These are phyloP conservation scores for Penicillium bialowiezense DNA, from an alignment of 495 filamentous ascomycete species.

Conservation along the genomic window DNA sequence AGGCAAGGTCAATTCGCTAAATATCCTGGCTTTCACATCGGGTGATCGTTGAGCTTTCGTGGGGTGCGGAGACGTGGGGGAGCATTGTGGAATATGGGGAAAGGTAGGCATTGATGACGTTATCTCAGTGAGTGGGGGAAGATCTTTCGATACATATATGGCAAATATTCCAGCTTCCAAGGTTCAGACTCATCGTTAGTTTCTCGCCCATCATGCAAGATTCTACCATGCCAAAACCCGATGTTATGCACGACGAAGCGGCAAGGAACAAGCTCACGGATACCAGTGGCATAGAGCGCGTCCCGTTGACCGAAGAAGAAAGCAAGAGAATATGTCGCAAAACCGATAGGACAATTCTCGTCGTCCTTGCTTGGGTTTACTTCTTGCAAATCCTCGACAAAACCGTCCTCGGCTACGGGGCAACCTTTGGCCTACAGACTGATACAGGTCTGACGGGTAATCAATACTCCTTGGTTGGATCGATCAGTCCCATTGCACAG, in stretches of 20 bases:
- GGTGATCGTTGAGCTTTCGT: conserved; percentile 1
- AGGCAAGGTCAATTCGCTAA: not conserved
- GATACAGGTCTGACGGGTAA: conserved; percentile 54
- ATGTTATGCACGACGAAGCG: conserved; percentile 15
- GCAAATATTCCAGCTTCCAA: not conserved
- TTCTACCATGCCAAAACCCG: conserved; percentile 18
- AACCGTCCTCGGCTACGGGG: conserved; percentile 59
- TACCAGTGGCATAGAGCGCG: conserved; percentile 13
- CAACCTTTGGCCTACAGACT: conserved; percentile 57
- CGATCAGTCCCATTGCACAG: conserved; percentile 62
- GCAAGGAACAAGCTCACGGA: conserved; percentile 1
- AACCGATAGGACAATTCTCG: conserved; percentile 57
- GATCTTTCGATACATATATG: not conserved
- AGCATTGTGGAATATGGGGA: not conserved
- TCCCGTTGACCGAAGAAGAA: conserved; percentile 50
- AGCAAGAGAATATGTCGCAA: conserved; percentile 56
- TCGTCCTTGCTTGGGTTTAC: conserved; percentile 63
- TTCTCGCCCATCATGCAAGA: not conserved
- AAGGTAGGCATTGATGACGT: not conserved
- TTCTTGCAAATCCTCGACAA: conserved; percentile 67
- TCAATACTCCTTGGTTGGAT: conserved; percentile 61
- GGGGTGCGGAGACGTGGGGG: conserved; percentile 11
- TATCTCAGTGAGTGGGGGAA: not conserved
- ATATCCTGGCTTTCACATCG: not conserved
- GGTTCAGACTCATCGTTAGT: too few species aligned